A percentile compares a stretch with the other conserved stretches of the same genome.
phyloP scores from a whole-genome alignment of 2,329 filamentous ascomycete species.

The Massarina eburnea region DNA sequence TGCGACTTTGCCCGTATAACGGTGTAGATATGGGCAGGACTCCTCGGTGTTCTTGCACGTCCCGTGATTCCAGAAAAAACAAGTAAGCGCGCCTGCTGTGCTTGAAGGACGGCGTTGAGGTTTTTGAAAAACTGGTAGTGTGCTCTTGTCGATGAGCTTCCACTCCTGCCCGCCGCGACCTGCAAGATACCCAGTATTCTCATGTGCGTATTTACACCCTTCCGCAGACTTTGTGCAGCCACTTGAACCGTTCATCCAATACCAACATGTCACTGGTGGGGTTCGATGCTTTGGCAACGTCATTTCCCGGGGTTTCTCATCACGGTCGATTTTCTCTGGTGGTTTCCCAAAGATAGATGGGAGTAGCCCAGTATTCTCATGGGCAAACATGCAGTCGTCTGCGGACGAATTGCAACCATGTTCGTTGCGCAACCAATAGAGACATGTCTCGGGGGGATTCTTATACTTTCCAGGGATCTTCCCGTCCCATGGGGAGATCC shows the following conservation, averaged over 20 bases:
- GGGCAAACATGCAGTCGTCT: constrained; percentile 29
- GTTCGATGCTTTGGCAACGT: neutral
- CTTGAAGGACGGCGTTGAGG: neutral
- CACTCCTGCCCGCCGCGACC: neutral
- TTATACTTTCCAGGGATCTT: constrained; percentile 28
- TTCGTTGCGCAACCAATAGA: constrained; percentile 21
- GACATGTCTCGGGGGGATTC: constrained; percentile 31
- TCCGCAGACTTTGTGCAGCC: constrained; percentile 12
- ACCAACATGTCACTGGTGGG: neutral
- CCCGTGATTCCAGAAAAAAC: constrained; percentile 13
- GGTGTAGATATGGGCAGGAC: constrained; percentile 15
- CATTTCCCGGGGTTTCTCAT: neutral
- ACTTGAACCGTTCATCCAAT: constrained; percentile 15
- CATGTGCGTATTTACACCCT: constrained; percentile 18
- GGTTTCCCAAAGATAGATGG: neutral
- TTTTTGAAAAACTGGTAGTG: neutral
- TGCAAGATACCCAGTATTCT: constrained; percentile 12
- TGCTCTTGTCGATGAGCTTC: constrained; percentile 3
- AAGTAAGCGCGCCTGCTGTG: constrained; percentile 2
- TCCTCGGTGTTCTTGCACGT: constrained; percentile 9
- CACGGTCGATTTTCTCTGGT: constrained; percentile 13
- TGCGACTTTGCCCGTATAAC: constrained; percentile 17
- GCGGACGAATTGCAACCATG: constrained; percentile 19
- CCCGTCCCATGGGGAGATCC: constrained; percentile 17
- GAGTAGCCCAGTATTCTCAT: constrained; percentile 32